These are phyloP conservation scores for Sclerospora graminicola DNA, from an alignment of 352 stramenopile genomes.

Conservation along the genomic window DNA sequence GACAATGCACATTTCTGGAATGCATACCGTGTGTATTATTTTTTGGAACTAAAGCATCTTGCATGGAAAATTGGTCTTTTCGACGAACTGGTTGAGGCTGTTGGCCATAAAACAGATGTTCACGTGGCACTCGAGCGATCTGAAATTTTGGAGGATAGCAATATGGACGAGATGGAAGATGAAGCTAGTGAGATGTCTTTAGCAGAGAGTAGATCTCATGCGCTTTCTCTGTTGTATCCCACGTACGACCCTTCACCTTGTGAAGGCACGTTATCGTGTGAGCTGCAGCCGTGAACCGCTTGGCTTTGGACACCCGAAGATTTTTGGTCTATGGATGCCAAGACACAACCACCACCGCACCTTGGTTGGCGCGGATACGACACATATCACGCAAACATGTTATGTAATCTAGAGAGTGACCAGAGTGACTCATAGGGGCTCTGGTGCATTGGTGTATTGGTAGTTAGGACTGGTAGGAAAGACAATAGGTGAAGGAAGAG, in stretches of 20 bases:
- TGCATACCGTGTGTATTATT: constrained; percentile 58
- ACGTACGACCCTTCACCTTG: constrained; percentile 26
- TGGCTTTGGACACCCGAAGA: background rate
- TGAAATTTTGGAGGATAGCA: constrained; percentile 32
- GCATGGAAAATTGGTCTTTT: constrained; percentile 70
- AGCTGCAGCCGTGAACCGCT: constrained; percentile 27
- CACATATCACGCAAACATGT: constrained; percentile 26
- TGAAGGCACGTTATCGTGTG: constrained; percentile 28
- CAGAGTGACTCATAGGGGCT: constrained; percentile 17
- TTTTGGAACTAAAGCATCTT: constrained; percentile 64
- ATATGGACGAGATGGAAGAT: constrained; percentile 32
- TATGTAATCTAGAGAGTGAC: constrained; percentile 32
- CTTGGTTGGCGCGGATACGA: constrained; percentile 19
- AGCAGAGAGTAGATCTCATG: constrained; percentile 14
- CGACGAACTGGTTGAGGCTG: constrained; percentile 64
- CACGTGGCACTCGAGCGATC: constrained; percentile 28
- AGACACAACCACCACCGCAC: constrained; percentile 12
- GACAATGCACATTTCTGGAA: constrained; percentile 85
- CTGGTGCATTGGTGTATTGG: constrained; percentile 21
- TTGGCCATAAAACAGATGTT: constrained; percentile 41
- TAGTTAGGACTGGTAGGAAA: constrained; percentile 22
- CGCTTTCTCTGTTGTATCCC: constrained; percentile 17
- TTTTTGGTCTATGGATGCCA: constrained; percentile 13
- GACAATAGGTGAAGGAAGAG: constrained; percentile 1
- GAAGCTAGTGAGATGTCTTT: constrained; percentile 23